Base-by-base conservation (phyloP, 208 protist species). In the Crithidia acanthocephali region DNA sequence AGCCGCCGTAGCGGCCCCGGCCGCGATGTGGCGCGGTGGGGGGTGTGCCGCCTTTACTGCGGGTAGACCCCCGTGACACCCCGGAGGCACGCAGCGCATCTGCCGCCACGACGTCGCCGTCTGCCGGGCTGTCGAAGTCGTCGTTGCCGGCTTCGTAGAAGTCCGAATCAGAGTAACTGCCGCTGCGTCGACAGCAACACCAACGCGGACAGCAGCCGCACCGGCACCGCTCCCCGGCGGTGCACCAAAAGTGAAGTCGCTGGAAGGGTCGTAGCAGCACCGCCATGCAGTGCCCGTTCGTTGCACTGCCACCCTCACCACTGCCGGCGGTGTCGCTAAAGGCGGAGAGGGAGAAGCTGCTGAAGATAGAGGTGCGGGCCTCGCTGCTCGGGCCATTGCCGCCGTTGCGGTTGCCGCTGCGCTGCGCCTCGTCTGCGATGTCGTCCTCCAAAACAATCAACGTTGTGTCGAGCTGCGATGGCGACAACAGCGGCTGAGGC, bases 211-310 rank as follows among this genome's bases (percentile, higher is more conserved):
- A 47, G 18, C 30, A 61, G 32, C 58, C 25, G 28, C 37, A 52
- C 20, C 30, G 44, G 16, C 52, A 11, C 5, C 50, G 33, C 23
- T 56, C 33, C 0, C 62, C 42, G 15, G 5, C 50, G 22, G 48
- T 27, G 44, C 64, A 67, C 72, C 33, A 68, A 18, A 72, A 35
- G 16, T n/a, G 5, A 28, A 78, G 57, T 0, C 44, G n/a, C 51
- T 68, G 72, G n/a, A 78, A 72, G 11, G 65, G 72, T 0, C 72
- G 72, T 7, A 72, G 59, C 7, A 78, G 35, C 18, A 11, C 8
- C 0, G 71, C 47, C 0, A 18, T 13, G 8, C 62, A 3, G n/a
- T 20, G 2, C 0, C 61, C 63, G 2, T 6, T 6, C 16, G 16
- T 15, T n/a, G 16, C 44, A 48, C 18, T n/a, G 44, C 18, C 44